phyloP scores from a whole-genome alignment of 31 red algal species.

The Asparagopsis taxiformis region DNA sequence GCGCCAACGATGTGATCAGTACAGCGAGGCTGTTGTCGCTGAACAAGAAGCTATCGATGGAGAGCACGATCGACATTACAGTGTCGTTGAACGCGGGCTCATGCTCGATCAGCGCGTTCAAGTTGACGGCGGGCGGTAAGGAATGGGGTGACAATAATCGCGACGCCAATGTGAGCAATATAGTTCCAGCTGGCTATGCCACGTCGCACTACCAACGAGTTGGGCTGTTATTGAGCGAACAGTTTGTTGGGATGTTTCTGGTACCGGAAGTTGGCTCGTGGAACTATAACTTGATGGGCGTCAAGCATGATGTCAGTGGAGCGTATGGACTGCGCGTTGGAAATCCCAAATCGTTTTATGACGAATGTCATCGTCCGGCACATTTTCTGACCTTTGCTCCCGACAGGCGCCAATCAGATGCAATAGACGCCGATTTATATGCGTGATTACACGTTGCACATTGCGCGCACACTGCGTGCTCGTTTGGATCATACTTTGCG shows the following conservation, averaged over 20 bases:
- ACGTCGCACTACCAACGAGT: slow-evolving; percentile 82
- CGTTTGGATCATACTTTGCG: too few species aligned
- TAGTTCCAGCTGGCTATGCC: slow-evolving; percentile 75
- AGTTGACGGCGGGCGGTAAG: slow-evolving; percentile 63
- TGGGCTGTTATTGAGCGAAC: slow-evolving; percentile 81
- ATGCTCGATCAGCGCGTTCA: slow-evolving; percentile 74
- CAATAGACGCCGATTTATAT: too few species aligned
- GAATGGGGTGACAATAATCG: slow-evolving; percentile 84
- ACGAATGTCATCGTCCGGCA: slow-evolving; percentile 84
- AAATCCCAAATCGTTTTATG: slow-evolving; percentile 86
- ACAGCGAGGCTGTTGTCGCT: slow-evolving; percentile 61
- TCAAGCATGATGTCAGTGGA: slow-evolving; percentile 53
- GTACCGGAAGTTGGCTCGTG: slow-evolving; percentile 80
- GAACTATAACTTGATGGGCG: slow-evolving; percentile 92
- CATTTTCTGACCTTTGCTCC: slow-evolving; percentile 87
- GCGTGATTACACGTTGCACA: too few species aligned
- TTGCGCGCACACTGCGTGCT: too few species aligned
- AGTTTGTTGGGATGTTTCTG: slow-evolving; percentile 80
- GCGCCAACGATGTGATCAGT: slow-evolving; percentile 75
- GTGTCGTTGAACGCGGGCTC: slow-evolving; percentile 93
- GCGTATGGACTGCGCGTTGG: slow-evolving; percentile 67
- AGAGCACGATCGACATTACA: slow-evolving; percentile 66
- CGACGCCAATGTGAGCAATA: slow-evolving; percentile 59
- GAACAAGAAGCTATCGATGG: slow-evolving; percentile 19
- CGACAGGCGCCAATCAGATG: too few species aligned